These are phyloP conservation scores for Fulvia fulva DNA, from an alignment of 2,329 filamentous ascomycete species.

Conservation along the genomic window DNA sequence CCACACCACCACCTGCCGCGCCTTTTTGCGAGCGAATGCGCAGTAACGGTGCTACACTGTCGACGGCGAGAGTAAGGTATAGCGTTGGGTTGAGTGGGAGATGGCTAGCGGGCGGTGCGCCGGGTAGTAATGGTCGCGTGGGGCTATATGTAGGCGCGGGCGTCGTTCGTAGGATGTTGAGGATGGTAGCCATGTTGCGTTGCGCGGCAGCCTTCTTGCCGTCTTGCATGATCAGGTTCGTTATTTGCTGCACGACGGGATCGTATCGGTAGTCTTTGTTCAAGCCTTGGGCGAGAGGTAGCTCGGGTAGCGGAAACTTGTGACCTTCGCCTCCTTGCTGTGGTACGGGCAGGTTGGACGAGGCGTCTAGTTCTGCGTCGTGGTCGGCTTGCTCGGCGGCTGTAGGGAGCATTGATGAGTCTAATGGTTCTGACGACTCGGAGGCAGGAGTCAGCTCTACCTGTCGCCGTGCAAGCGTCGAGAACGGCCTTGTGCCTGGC, in stretches of 20 bases:
- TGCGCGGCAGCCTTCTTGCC: slow-evolving; percentile 90
- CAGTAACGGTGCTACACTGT: slow-evolving; percentile 86
- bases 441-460: slow-evolving; percentile 12
- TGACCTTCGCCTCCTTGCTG: slow-evolving; percentile 56
- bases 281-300: slow-evolving; percentile 59
- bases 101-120: slow-evolving; percentile 67
- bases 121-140: slow-evolving; percentile 67
- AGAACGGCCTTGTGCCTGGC: slow-evolving; percentile 51
- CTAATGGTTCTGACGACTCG: slow-evolving; percentile 11
- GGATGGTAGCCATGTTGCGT: slow-evolving; percentile 79
- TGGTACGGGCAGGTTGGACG: slow-evolving; percentile 19
- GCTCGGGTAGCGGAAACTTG: slow-evolving; percentile 70
- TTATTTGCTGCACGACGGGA: slow-evolving; percentile 78
- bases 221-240: slow-evolving; percentile 84
- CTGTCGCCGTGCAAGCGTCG: slow-evolving; percentile 48
- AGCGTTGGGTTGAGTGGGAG: slow-evolving; percentile 85
- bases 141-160: slow-evolving; percentile 73
- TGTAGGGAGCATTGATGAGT: slow-evolving; percentile 28
- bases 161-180: slow-evolving; percentile 78
- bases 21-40: slow-evolving; percentile 72
- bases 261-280: slow-evolving; percentile 81
- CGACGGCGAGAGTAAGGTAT: slow-evolving; percentile 85
- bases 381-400: slow-evolving; percentile 25
- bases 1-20: slow-evolving; percentile 77
- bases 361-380: slow-evolving; percentile 15